Base-by-base conservation (phyloP, 1,139 yeast genomes). In the Zygotorulaspora mrakii region DNA sequence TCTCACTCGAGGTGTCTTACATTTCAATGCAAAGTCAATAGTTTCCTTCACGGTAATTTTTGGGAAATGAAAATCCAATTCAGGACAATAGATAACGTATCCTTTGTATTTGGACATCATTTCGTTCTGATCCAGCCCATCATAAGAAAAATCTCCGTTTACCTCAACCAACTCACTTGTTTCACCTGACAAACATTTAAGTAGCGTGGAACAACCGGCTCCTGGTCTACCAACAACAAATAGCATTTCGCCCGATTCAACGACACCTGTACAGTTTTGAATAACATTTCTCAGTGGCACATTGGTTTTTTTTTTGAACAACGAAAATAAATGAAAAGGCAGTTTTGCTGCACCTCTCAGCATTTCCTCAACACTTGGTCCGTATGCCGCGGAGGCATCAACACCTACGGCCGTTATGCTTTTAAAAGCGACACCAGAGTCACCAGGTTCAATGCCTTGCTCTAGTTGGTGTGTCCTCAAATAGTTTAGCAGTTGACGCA, bases 201-300 rank as follows among this genome's bases (percentile, higher is more conserved):
- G 65, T 24, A 78, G 66, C 9, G 82, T 71, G 4, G 82, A 69
- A 56, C 84, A 78, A 40, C 84, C 84, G 13, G 84, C 76, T 44
- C 84, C 85, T 6, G 84, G 84, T 49, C 81, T 70, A 37, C 84
- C 85, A 33, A 79, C 68, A 3, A 77, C 82, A 47, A 77, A 65
- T 33, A 75, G 66, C 76, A 77, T 72, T 54, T 77, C 82, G 42
- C 83, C 82, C n/a, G 77, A 70, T 46, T 68, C 68, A n/a, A 76
- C 71, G 31, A 67, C 62, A 40, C 77, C 79, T 43, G 68, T 64
- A 46, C 70, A 53, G 42, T 67, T 65, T 40, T 67, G 65, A 43
- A 77, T 67, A 37, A 77, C 72, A 39, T 69, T 64, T 57, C 76
- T 67, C 63, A 45, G 59, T 51, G 48, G 77, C 67, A 54, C 62